phyloP scores from a whole-genome alignment of 176 grass and related monocot genomes.

The Oryza meyeriana region DNA sequence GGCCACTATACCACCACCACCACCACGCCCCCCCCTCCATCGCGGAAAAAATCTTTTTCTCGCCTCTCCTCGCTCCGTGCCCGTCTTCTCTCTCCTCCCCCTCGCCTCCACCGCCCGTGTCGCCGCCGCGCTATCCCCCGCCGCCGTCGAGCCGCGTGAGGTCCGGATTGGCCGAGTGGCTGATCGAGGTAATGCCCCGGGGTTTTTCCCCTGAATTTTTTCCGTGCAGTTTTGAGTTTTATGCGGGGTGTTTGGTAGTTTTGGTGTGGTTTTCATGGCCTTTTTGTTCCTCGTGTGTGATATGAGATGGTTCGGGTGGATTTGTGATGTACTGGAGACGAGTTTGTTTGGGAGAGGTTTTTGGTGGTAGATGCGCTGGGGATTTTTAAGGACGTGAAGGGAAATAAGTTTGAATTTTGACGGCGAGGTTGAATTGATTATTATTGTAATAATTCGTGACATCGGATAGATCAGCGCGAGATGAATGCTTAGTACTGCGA shows the following conservation, averaged over 20 bases:
- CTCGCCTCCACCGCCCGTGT: slow-evolving; percentile 7
- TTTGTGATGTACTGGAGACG: not conserved
- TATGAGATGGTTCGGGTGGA: not conserved
- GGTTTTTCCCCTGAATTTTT: not conserved
- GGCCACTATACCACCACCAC: slow-evolving; percentile 9
- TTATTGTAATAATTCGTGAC: not conserved
- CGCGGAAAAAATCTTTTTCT: slow-evolving; percentile 68
- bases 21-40: slow-evolving; percentile 6
- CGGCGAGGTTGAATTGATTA: slow-evolving; percentile 3
- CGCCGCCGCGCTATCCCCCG: slow-evolving; percentile 3
- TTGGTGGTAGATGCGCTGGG: not conserved
- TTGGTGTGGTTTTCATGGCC: not conserved
- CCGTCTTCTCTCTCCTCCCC: slow-evolving; percentile 22
- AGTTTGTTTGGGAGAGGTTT: not conserved
- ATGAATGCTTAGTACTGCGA: not conserved
- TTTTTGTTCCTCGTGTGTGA: not conserved
- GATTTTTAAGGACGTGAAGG: not conserved
- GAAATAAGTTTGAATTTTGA: not conserved
- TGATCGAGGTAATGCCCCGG: slow-evolving; percentile 39
- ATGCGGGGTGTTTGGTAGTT: not conserved
- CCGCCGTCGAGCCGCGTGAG: slow-evolving; percentile 18
- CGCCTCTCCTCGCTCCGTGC: slow-evolving; percentile 30
- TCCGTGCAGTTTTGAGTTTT: not conserved
- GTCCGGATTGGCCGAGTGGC: not conserved
- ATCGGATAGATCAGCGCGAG: not conserved